Evolutionary conservation across 1,284 basidiomycete genomes (phyloP).

Genomic region (Boletus albobrunnescens): DNA sequence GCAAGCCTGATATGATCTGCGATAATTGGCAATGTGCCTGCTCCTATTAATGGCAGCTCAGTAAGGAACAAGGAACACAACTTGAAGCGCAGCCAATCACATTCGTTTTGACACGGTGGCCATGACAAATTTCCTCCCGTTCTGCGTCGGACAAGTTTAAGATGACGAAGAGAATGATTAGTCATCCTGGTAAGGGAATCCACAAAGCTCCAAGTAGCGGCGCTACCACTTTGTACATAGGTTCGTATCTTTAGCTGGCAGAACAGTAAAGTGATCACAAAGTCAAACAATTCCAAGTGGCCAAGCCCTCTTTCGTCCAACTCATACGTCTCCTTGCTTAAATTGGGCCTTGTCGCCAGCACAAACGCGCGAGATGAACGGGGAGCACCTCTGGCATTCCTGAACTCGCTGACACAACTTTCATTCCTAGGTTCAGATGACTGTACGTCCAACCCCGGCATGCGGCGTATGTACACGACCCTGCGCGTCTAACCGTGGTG

Average conservation of each 20-base stretch:
- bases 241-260: too few relatives aligned
- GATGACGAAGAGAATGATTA: neutral
- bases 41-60: neutral
- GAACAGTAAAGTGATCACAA: too few relatives aligned
- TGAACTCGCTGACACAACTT: neutral
- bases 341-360: too few relatives aligned
- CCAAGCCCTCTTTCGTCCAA: too few relatives aligned
- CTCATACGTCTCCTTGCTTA: too few relatives aligned
- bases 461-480: neutral
- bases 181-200: too few relatives aligned
- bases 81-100: neutral
- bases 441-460: neutral
- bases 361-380: too few relatives aligned
- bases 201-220: too few relatives aligned
- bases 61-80: neutral
- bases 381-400: too few relatives aligned
- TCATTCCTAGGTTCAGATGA: neutral
- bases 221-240: too few relatives aligned
- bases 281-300: too few relatives aligned
- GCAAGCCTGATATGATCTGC: neutral
- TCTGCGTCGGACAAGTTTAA: neutral
- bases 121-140: conserved; percentile 3
- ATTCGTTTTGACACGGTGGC: neutral
- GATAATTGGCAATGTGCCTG: neutral
- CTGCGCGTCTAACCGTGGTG: neutral